Conservation (phyloP, 202 grass and related monocot species). For the Panicum hallii region DNA sequence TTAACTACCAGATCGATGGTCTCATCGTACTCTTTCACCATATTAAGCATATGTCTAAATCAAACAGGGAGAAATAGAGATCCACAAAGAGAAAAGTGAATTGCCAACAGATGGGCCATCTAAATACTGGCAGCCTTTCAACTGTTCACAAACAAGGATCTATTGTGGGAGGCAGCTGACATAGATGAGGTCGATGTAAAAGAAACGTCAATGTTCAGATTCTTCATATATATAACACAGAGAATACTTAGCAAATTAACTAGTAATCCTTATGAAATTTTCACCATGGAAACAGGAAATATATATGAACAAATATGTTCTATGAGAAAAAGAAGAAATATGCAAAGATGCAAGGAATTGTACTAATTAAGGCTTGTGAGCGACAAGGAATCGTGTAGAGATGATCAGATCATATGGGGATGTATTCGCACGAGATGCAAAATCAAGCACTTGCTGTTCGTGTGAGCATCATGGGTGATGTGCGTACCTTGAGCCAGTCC, state of each 20-base stretch:
- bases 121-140: neutral
- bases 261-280: neutral
- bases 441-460: neutral
- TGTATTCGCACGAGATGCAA: neutral
- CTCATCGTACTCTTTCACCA: neutral
- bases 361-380: neutral
- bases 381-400: neutral
- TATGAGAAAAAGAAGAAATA: neutral
- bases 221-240: no score
- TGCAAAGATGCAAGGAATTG: neutral
- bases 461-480: neutral
- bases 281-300: neutral
- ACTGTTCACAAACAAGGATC: neutral
- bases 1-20: no score
- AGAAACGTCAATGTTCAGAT: no score
- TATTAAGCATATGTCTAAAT: neutral
- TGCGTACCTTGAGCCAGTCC: slow-evolving; percentile 83
- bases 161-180: neutral
- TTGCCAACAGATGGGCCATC: neutral
- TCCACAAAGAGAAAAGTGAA: neutral
- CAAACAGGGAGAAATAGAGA: neutral
- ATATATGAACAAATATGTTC: neutral
- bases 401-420: neutral
- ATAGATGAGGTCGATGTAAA: neutral
- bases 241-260: no score